phyloP scores from a whole-genome alignment of 345 rosid species.

The Linum lewisii region DNA sequence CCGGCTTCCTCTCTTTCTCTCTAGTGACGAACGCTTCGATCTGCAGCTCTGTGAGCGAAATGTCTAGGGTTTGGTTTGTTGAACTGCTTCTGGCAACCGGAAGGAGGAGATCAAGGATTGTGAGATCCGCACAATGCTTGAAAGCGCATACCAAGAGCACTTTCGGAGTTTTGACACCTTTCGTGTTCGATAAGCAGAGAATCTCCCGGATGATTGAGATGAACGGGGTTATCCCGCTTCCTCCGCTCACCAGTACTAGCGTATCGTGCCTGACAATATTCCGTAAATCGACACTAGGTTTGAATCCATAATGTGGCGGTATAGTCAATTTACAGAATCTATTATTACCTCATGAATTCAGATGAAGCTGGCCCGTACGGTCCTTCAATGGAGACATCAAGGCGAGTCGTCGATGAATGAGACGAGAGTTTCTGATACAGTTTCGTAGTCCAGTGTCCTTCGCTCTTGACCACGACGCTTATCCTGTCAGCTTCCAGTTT shows the following conservation, averaged over 20 bases:
- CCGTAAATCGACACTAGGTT: no score
- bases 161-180: constrained; percentile 3
- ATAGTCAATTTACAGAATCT: no score
- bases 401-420: constrained; percentile 5
- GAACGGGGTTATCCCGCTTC: constrained; percentile 26
- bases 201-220: constrained; percentile 18
- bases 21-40: constrained; percentile 21
- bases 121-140: constrained; percentile 13
- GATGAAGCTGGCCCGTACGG: constrained; percentile 16
- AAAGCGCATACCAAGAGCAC: constrained; percentile 17
- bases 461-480: constrained; percentile 18
- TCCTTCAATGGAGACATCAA: constrained; percentile 21
- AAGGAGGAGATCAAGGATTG: constrained; percentile 21
- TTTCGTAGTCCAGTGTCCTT: constrained; percentile 15
- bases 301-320: no score
- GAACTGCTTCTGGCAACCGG: constrained; percentile 6
- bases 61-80: constrained; percentile 1
- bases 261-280: constrained; percentile 13
- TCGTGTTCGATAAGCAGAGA: constrained; percentile 8
- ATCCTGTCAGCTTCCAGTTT: constrained; percentile 15
- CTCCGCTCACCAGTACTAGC: constrained; percentile 21
- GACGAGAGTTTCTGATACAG: constrained; percentile 13
- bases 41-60: constrained; percentile 14
- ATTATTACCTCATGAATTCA: constrained; percentile 10
- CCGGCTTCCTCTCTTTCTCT: constrained; percentile 4